Evolutionary conservation across 192 early-diverging fungal species (phyloP).

Genomic region (Gryganskiella cystojenkinii): DNA sequence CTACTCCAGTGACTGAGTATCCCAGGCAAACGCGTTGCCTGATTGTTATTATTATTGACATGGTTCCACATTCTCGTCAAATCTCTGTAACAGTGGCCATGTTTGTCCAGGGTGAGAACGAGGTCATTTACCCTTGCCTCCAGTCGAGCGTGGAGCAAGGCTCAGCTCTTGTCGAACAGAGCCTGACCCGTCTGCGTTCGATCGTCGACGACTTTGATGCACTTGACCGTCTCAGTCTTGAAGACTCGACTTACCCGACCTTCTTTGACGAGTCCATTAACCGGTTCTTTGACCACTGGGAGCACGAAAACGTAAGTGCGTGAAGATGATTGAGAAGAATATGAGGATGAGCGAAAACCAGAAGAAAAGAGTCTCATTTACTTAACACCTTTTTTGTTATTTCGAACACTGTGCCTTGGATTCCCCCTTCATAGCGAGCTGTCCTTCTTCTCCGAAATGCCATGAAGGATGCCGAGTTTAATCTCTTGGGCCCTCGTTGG

Average conservation of each 20-base stretch:
- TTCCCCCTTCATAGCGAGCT: not conserved
- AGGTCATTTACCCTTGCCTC: not conserved
- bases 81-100: constrained; percentile 3
- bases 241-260: not conserved
- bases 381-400: not conserved
- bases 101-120: constrained; percentile 3
- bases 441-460: not conserved
- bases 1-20: not conserved
- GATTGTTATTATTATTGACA: not conserved
- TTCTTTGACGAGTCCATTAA: constrained; percentile 9
- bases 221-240: not conserved
- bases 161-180: not conserved
- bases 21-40: not conserved
- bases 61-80: no score
- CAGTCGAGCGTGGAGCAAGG: not conserved
- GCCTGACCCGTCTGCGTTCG: not conserved
- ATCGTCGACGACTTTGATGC: not conserved
- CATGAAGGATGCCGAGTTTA: not conserved
- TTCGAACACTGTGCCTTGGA: no score
- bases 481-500: not conserved
- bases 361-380: not conserved
- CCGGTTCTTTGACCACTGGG: not conserved
- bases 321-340: no score
- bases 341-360: no score
- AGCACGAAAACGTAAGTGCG: constrained; percentile 4